Conservation (phyloP, 2,329 filamentous ascomycete species). For the Aspergillus latus region DNA sequence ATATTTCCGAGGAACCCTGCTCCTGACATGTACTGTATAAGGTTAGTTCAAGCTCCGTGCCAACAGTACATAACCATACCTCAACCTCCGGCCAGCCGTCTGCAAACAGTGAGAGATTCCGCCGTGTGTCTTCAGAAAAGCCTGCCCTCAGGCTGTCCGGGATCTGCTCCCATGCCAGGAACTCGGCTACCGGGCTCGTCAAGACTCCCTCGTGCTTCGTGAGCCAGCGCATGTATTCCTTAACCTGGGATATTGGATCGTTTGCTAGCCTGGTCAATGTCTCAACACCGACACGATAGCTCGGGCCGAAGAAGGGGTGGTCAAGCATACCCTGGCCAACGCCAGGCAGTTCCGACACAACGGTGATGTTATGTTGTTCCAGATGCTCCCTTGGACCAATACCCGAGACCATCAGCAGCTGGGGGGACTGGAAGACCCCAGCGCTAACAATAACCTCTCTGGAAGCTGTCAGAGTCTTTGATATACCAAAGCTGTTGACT, state of each 20-base stretch:
- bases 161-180: background rate
- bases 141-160: background rate
- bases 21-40: constrained; percentile 24
- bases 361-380: constrained; percentile 25
- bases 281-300: constrained; percentile 28
- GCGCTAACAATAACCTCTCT: constrained; percentile 53
- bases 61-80: background rate
- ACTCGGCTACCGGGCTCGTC: background rate
- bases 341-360: constrained; percentile 31
- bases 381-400: constrained; percentile 42
- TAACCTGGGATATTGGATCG: background rate
- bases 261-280: constrained; percentile 21
- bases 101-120: background rate
- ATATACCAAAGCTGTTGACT: constrained; percentile 35
- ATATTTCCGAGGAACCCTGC: constrained; percentile 27
- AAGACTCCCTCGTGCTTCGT: background rate
- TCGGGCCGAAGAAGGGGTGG: constrained; percentile 32
- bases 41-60: background rate
- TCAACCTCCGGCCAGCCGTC: background rate
- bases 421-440: constrained; percentile 52
- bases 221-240: background rate
- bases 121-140: background rate
- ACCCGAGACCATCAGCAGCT: constrained; percentile 51
- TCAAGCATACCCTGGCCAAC: constrained; percentile 42
- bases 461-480: constrained; percentile 35